A percentile compares a stretch with the other conserved stretches of the same genome.
Conservation (phyloP, 371 early-diverging fungal species). For the Mycotypha africana region DNA sequence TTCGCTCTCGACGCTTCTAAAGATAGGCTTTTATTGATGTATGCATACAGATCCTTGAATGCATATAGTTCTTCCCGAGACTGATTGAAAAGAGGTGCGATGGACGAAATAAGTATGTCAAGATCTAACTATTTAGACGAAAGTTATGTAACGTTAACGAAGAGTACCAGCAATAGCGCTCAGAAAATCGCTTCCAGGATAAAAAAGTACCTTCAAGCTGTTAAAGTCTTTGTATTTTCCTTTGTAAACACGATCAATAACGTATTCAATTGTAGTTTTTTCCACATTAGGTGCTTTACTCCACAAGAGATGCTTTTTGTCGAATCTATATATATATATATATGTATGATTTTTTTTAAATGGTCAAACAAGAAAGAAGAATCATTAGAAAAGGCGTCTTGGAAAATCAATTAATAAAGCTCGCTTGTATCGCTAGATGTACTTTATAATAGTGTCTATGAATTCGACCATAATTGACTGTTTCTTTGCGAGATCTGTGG, state of each 20-base stretch:
- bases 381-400: too few relatives aligned
- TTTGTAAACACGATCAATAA: slow-evolving; percentile 16
- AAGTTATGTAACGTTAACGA: neutral
- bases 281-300: neutral
- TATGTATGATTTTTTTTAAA: neutral
- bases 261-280: slow-evolving; percentile 3
- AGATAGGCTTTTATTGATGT: slow-evolving; percentile 2
- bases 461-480: slow-evolving; percentile 11
- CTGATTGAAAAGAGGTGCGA: neutral
- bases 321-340: slow-evolving; percentile 5
- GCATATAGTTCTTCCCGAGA: slow-evolving; percentile 5
- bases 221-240: slow-evolving; percentile 13
- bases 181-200: neutral
- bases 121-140: slow-evolving; percentile 4
- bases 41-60: slow-evolving; percentile 11
- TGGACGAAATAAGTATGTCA: slow-evolving; percentile 5
- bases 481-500: neutral
- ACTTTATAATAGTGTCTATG: slow-evolving; percentile 5
- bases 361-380: neutral
- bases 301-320: slow-evolving; percentile 11
- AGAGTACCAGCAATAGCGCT: neutral
- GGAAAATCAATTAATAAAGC: too few relatives aligned
- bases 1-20: slow-evolving; percentile 14
- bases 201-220: slow-evolving; percentile 12
- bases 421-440: neutral